A percentile compares a stretch with the other conserved stretches of the same genome.
These are phyloP conservation scores for Ophiostoma quercus DNA, from an alignment of 2,329 filamentous ascomycete species.

Conservation along the genomic window DNA sequence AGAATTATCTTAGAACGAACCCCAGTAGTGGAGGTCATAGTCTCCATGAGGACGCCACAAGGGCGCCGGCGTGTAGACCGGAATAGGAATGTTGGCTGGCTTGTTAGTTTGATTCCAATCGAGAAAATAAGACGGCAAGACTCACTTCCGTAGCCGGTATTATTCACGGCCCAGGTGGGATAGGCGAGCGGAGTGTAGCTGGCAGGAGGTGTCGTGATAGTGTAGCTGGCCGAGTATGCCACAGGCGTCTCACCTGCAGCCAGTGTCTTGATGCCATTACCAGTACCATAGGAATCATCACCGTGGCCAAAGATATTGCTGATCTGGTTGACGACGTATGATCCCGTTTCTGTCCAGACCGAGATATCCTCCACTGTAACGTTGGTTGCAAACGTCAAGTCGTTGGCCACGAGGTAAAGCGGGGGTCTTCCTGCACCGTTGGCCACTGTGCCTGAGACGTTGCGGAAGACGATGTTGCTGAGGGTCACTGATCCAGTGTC, in stretches of 20 bases:
- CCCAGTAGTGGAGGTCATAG: conserved; percentile 12
- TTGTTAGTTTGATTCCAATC: background rate
- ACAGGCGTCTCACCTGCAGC: background rate
- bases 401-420: background rate
- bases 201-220: background rate
- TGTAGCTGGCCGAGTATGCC: background rate
- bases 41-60: conserved; percentile 11
- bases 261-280: conserved; percentile 3
- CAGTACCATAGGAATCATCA: background rate
- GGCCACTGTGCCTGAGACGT: background rate
- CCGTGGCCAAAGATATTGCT: conserved; percentile 4
- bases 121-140: background rate
- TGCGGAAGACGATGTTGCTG: background rate
- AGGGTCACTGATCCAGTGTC: background rate
- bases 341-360: background rate
- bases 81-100: background rate
- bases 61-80: conserved; percentile 1
- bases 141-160: conserved; percentile 6
- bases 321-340: conserved; percentile 4
- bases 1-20: background rate
- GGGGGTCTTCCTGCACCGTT: background rate
- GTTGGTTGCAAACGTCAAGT: conserved; percentile 8
- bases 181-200: background rate
- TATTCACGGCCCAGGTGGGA: conserved; percentile 6
- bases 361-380: conserved; percentile 1